Conservation (phyloP, 2,329 filamentous ascomycete species). For the Arthrobotrys megalospora region DNA sequence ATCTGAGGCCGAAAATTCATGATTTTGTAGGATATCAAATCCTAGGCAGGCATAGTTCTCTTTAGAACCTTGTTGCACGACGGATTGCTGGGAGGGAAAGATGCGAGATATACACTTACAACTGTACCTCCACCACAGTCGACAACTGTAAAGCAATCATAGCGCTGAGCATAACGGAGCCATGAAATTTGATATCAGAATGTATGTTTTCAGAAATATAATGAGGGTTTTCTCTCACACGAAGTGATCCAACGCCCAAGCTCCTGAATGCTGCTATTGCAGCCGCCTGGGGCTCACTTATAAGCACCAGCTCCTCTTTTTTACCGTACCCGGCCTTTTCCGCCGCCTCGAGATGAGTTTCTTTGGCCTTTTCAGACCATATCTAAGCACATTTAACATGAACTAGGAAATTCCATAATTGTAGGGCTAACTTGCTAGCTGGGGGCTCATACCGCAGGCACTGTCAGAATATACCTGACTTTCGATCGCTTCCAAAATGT, state of each 20-base stretch:
- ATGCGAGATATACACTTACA: conserved; percentile 13
- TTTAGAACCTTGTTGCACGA: neutral
- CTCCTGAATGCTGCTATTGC: conserved; percentile 25
- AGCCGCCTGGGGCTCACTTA: conserved; percentile 36
- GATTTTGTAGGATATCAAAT: conserved; percentile 32
- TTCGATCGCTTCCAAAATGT: conserved; percentile 5
- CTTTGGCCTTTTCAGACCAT: conserved; percentile 40
- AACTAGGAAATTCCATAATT: neutral
- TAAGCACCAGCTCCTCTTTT: conserved; percentile 11
- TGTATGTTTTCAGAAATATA: neutral
- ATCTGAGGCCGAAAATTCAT: conserved; percentile 24
- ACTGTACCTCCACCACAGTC: conserved; percentile 37
- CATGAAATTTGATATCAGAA: neutral
- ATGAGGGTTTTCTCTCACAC: neutral
- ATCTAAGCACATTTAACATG: neutral
- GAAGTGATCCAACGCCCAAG: conserved; percentile 23
- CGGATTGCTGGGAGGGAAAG: neutral
- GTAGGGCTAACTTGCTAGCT: neutral
- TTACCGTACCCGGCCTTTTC: conserved; percentile 32
- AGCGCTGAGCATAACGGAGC: neutral
- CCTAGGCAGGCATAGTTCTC: neutral
- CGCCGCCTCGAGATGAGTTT: conserved; percentile 25
- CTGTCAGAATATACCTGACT: conserved; percentile 13
- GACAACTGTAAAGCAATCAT: conserved; percentile 41
- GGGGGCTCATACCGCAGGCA: conserved; percentile 21